Evolutionary conservation across 768 basidiomycete genomes (phyloP).

Genomic region (Calocybe indica): DNA sequence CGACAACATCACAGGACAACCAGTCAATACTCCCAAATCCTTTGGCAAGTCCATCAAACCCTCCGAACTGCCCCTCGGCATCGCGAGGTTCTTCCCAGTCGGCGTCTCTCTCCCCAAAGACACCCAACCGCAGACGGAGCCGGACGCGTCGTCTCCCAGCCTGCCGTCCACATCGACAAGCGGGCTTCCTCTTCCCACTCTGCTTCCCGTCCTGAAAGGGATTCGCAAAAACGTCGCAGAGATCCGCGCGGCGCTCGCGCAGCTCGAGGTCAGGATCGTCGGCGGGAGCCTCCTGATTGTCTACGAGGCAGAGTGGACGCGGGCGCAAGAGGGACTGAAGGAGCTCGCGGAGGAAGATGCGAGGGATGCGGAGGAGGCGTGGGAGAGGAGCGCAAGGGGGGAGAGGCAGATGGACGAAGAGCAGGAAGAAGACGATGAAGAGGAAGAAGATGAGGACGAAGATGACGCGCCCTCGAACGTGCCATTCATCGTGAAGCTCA

Average conservation of each 20-base stretch:
- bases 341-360: slow-evolving; percentile 16
- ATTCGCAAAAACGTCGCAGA: slow-evolving; percentile 48
- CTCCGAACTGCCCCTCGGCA: slow-evolving; percentile 68
- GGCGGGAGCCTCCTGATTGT: slow-evolving; percentile 78
- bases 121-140: slow-evolving; percentile 3
- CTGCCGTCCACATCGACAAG: slow-evolving; percentile 17
- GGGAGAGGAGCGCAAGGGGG: too few species aligned
- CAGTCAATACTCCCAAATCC: slow-evolving; percentile 59
- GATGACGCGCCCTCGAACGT: slow-evolving; percentile 33
- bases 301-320: slow-evolving; percentile 52
- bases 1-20: slow-evolving; percentile 48
- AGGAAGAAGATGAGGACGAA: slow-evolving; percentile 24
- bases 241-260: slow-evolving; percentile 42
- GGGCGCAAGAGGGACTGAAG: slow-evolving; percentile 36
- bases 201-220: slow-evolving; percentile 52
- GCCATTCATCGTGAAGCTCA: slow-evolving; percentile 67
- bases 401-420: too few species aligned
- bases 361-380: slow-evolving; percentile 7
- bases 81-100: slow-evolving; percentile 74
- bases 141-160: slow-evolving; percentile 6
- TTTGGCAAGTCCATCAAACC: slow-evolving; percentile 76
- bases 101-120: slow-evolving; percentile 15
- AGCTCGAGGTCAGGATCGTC: slow-evolving; percentile 71
- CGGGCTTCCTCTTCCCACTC: slow-evolving; percentile 50
- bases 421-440: slow-evolving; percentile 13